Base-by-base conservation (phyloP, 352 stramenopile genomes). In the Phytophthora idaei region DNA sequence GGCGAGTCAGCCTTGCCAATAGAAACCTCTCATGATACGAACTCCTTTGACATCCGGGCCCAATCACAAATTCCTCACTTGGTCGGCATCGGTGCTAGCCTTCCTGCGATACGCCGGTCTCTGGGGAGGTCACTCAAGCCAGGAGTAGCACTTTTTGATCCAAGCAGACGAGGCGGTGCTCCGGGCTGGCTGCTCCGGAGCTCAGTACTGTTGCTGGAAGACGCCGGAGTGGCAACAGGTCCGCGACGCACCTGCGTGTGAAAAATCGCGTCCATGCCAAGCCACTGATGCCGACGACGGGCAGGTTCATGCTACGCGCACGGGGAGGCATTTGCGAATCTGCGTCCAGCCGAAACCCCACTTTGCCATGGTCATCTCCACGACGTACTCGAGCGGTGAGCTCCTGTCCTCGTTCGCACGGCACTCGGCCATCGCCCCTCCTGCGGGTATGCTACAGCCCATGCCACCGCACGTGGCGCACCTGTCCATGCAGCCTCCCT, bases 321-420 rank as follows among this genome's bases (percentile, higher is more conserved):
- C 28, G 42, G 11, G 54, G 37, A 64, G 46, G 41, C 71, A 78
- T 76, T 78, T 71, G 62, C 54, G 50, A 61, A 74, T 76, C 65
- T 76, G 67, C 71, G n/a, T 54, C 62, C 57, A 59, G 28, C 41
- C 44, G 46, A 66, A 55, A 48, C 29, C 52, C 53, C 54, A 28
- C 6, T 5, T 27, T 51, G 34, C 45, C 17, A 78, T 78, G 71
- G 67, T 70, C 67, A 58, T 61, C 41, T 69, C 67, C 5, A 69
- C 66, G 46, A 69, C 61, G 45, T 76, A 69, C 41, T 71, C 66
- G 46, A 76, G 67, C 46, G 63, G 62, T 46, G 66, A 78, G 45
- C 47, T 78, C 31, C 47, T 78, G 29, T 73, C 71, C 10, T 66
- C 62, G 48, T 72, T 76, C 68, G 55, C 60, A 6, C 71, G 64